A percentile compares a stretch with the other conserved stretches of the same genome.
Conservation (phyloP, 164 flowering plant species). For the Vitis riparia region DNA sequence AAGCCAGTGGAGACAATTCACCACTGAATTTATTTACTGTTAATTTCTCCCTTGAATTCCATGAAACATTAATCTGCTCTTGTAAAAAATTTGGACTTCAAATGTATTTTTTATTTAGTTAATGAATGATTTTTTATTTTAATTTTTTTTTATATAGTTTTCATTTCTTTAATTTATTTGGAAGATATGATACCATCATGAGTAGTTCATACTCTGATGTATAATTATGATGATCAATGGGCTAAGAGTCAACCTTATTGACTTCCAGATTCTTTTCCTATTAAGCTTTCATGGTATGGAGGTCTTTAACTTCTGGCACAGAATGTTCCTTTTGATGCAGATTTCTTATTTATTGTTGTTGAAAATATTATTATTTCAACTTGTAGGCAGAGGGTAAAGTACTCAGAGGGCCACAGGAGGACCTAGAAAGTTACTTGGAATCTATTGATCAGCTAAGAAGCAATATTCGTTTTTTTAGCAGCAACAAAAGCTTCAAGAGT, state of each 20-base stretch:
- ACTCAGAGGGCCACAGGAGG: conserved; percentile 91
- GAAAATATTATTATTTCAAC: conserved; percentile 1
- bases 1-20: too few relatives aligned
- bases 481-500: conserved; percentile 72
- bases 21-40: too few relatives aligned
- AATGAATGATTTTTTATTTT: too few relatives aligned
- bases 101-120: too few relatives aligned
- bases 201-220: too few relatives aligned
- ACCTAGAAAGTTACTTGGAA: conserved; percentile 79
- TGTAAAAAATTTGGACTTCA: too few relatives aligned
- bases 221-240: too few relatives aligned
- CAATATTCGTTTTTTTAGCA: conserved; percentile 68
- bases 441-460: conserved; percentile 86
- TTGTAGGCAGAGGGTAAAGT: conserved; percentile 87
- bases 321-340: not conserved
- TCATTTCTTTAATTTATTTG: too few relatives aligned
- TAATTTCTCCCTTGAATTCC: too few relatives aligned
- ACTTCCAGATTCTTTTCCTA: not conserved
- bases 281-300: not conserved
- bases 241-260: not conserved
- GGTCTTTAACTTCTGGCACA: not conserved
- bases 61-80: too few relatives aligned
- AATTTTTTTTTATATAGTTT: too few relatives aligned
- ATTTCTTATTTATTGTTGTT: not conserved
- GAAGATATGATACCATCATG: too few relatives aligned